These are phyloP conservation scores for Yueomyces sinensis DNA, from an alignment of 805 yeast species.

Conservation along the genomic window DNA sequence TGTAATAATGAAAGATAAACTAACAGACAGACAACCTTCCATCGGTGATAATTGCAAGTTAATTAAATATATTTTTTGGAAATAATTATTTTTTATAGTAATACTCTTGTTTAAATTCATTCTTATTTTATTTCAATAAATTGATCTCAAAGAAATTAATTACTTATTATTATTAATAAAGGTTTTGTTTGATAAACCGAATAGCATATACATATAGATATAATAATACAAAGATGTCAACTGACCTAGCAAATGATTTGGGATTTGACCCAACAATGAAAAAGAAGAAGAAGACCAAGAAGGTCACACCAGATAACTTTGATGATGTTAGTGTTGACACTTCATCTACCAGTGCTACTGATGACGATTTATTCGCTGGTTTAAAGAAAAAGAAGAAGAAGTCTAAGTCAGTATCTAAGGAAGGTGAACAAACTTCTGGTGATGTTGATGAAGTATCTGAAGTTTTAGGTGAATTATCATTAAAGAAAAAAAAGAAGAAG, in stretches of 20 bases:
- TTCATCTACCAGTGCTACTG: slow-evolving; percentile 22
- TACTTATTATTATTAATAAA: too few species aligned
- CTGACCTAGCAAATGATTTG: slow-evolving; percentile 26
- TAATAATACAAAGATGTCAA: slow-evolving; percentile 7
- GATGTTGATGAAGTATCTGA: slow-evolving; percentile 40
- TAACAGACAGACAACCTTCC: too few species aligned
- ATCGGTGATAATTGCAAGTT: too few species aligned
- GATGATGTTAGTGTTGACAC: slow-evolving; percentile 27
- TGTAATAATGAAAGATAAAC: too few species aligned
- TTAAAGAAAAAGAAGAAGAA: slow-evolving; percentile 81
- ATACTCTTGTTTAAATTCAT: too few species aligned
- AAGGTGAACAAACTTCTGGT: slow-evolving; percentile 24
- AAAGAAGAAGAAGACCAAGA: slow-evolving; percentile 67
- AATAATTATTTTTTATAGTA: background rate
- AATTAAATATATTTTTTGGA: too few species aligned
- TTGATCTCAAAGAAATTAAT: too few species aligned
- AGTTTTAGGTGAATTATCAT: slow-evolving; percentile 54
- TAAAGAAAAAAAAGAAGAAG: slow-evolving; percentile 81
- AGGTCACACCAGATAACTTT: slow-evolving; percentile 27
- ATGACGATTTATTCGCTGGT: slow-evolving; percentile 65
- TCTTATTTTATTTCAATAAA: too few species aligned
- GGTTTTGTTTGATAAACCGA: too few species aligned
- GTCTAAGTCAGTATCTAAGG: slow-evolving; percentile 25
- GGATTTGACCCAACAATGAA: slow-evolving; percentile 68
- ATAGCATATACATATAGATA: background rate